Percentiles rank a stretch among this genome's conserved stretches.
Evolutionary conservation across 768 basidiomycete species (phyloP).

Genomic region (Crepidotus variabilis): DNA sequence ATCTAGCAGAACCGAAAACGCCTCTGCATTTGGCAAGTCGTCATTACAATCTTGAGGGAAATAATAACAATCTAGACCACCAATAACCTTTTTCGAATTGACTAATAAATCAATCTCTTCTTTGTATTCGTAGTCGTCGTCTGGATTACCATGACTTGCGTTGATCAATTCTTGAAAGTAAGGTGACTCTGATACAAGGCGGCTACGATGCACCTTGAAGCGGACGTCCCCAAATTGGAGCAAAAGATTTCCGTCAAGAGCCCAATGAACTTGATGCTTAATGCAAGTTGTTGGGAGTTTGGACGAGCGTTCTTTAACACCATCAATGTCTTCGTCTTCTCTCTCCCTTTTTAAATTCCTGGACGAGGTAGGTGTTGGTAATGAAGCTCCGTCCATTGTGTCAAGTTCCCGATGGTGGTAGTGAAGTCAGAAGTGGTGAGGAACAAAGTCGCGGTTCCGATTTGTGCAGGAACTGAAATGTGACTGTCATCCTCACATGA

Average conservation of each 20-base stretch:
- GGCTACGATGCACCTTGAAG: conserved; percentile 21
- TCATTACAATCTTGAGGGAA: background rate
- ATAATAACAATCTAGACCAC: conserved; percentile 5
- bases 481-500: too few relatives aligned
- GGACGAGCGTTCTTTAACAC: background rate
- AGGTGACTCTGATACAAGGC: conserved; percentile 16
- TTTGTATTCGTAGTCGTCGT: background rate
- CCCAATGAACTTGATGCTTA: conserved; percentile 20
- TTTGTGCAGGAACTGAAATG: too few relatives aligned
- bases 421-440: too few relatives aligned
- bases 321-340: background rate
- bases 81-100: background rate
- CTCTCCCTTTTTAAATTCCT: background rate
- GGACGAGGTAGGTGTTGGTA: too few relatives aligned
- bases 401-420: too few relatives aligned
- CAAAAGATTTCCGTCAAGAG: conserved; percentile 21
- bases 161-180: conserved; percentile 23
- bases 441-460: too few relatives aligned
- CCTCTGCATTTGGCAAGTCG: background rate
- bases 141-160: conserved; percentile 4
- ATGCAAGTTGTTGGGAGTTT: conserved; percentile 10
- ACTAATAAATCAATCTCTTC: conserved; percentile 2
- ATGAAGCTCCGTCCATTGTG: too few relatives aligned
- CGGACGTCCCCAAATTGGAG: conserved; percentile 18
- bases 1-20: conserved; percentile 3